Evolutionary conservation across 139 green algal genomes (phyloP), one percentile per base, ranked within the genome.

Genomic region (Tetradesmus obliquus): DNA sequence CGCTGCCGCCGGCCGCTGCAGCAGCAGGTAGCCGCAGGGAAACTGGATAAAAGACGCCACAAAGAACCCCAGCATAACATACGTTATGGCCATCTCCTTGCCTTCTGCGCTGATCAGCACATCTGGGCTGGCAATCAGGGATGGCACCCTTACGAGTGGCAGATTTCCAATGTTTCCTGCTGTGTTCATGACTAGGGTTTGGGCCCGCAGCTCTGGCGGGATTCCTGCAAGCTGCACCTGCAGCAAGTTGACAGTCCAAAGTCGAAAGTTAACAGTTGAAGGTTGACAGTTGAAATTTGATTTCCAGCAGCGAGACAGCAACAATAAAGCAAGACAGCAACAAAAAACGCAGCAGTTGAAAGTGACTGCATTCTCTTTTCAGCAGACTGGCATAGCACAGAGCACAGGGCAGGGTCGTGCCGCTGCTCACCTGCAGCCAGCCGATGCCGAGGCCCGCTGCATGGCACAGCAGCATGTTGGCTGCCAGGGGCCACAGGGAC

Each of bases 41-140:
- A 95, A 95, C 72, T 95, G 93, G 55, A 95, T 93, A 60, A 95
- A 92, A 1, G 88, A 82, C 0, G 90, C 93, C 13, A 72, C 66
- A 5, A 95, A 87, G 54, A 87, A 93, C 86, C 84, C 86, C 3
- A 95, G 32, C 45, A 93, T 92, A 17, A 94, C 91, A 79, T 94
- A 94, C 24, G 80, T 89, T 22, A 84, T n/a, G 3, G 80, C 82
- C 54, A 84, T 55, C 54, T 84, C 82, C 24, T 88, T 32, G 19
- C 51, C n/a, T 24, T 81, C 83, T 74, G n/a, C 51, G 45, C n/a
- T 2, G 72, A 84, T 24, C 62, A 85, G 55, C 9, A 57, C 76
- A 53, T 72, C 88, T 57, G 58, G 82, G 12, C 74, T 82, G 1
- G 81, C 88, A 20, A 94, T 51, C 57, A 91, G 55, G 1, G 83